These are phyloP conservation scores for Venturia nashicola DNA, from an alignment of 2,329 filamentous ascomycete species.

Conservation along the genomic window DNA sequence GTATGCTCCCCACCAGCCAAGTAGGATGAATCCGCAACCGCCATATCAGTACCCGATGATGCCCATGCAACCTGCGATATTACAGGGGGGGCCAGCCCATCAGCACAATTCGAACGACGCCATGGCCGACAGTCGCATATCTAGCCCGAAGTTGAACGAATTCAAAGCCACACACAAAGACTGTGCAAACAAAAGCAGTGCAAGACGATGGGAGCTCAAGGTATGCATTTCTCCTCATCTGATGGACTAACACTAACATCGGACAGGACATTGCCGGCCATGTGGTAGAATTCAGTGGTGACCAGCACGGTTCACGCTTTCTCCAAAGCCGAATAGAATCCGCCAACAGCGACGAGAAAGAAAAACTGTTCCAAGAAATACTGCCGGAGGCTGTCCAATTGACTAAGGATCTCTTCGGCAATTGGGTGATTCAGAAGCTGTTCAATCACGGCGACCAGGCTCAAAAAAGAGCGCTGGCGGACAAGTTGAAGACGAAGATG, in stretches of 20 bases:
- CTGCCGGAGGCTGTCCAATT: slow-evolving; percentile 71
- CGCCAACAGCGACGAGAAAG: slow-evolving; percentile 93
- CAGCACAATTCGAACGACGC: slow-evolving; percentile 27
- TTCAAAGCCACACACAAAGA: slow-evolving; percentile 61
- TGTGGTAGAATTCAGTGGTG: slow-evolving; percentile 88
- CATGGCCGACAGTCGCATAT: slow-evolving; percentile 33
- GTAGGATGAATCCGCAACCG: background rate
- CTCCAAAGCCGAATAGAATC: slow-evolving; percentile 87
- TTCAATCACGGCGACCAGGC: slow-evolving; percentile 91
- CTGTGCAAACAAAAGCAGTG: slow-evolving; percentile 27
- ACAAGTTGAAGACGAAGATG: slow-evolving; percentile 79
- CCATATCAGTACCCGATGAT: slow-evolving; percentile 12
- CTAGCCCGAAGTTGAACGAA: slow-evolving; percentile 66
- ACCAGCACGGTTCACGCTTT: slow-evolving; percentile 90
- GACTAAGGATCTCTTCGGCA: slow-evolving; percentile 95
- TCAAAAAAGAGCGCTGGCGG: slow-evolving; percentile 79
- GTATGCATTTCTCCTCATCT: background rate
- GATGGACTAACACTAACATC: background rate
- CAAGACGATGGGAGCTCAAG: slow-evolving; percentile 68
- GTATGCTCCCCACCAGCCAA: background rate
- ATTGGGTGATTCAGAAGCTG: slow-evolving; percentile 96
- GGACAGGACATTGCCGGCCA: slow-evolving; percentile 64
- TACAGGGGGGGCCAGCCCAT: slow-evolving; percentile 16
- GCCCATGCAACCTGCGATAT: slow-evolving; percentile 19
- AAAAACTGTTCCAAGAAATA: slow-evolving; percentile 79